Evolutionary conservation across 1,139 yeast species (phyloP).

Genomic region (Yamadazyma atlantica): DNA sequence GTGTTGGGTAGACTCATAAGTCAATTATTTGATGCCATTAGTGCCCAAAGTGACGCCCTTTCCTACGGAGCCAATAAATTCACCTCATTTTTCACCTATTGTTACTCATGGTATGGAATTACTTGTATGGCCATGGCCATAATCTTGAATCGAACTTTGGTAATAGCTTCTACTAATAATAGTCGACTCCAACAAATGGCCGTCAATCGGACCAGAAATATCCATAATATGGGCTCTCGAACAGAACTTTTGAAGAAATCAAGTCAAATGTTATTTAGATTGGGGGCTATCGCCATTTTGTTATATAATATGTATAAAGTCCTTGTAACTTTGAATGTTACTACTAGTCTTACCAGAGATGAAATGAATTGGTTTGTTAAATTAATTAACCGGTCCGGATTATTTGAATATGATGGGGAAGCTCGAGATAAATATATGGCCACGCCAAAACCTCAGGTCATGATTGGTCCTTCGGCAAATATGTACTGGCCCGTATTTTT

Average conservation of each 20-base stretch:
- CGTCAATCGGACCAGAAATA: slow-evolving; percentile 17
- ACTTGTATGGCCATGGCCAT: slow-evolving; percentile 63
- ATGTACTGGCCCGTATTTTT: slow-evolving; percentile 66
- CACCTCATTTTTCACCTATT: slow-evolving; percentile 26
- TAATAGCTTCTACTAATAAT: slow-evolving; percentile 62
- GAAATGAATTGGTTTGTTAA: slow-evolving; percentile 17
- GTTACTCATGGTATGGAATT: slow-evolving; percentile 38
- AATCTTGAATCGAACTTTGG: slow-evolving; percentile 61
- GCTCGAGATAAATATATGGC: slow-evolving; percentile 33
- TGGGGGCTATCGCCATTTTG: slow-evolving; percentile 36
- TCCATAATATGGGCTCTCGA: slow-evolving; percentile 14
- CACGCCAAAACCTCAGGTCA: slow-evolving; percentile 31
- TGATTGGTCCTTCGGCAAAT: slow-evolving; percentile 53
- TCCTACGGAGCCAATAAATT: slow-evolving; percentile 17
- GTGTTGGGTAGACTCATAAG: slow-evolving; percentile 2
- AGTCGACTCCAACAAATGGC: slow-evolving; percentile 22
- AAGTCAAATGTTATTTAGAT: slow-evolving; percentile 32
- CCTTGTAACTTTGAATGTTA: slow-evolving; percentile 36
- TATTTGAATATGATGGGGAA: slow-evolving; percentile 37
- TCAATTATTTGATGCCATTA: slow-evolving; percentile 21
- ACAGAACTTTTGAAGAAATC: slow-evolving; percentile 20
- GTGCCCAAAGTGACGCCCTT: slow-evolving; percentile 22
- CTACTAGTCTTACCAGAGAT: slow-evolving; percentile 17
- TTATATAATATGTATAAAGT: slow-evolving; percentile 33
- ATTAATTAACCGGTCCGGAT: slow-evolving; percentile 18